Percentiles rank a stretch among this genome's conserved stretches.
Conservation (phyloP, 176 grass and related monocot genomes). For the Juncus effusus region DNA sequence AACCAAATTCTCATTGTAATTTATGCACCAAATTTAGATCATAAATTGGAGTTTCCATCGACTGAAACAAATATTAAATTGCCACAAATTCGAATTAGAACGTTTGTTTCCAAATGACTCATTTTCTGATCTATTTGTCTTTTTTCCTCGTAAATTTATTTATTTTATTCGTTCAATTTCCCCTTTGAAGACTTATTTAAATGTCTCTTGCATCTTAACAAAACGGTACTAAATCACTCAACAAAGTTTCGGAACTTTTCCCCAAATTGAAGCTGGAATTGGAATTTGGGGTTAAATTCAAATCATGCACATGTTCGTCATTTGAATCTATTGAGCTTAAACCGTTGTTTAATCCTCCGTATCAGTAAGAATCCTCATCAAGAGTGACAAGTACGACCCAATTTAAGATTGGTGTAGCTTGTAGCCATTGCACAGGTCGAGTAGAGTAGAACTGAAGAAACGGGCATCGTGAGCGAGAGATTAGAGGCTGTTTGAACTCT, state of each 20-base stretch:
- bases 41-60: constrained; percentile 37
- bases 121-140: constrained; percentile 50
- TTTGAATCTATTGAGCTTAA: constrained; percentile 29
- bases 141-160: constrained; percentile 36
- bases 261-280: constrained; percentile 9
- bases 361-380: constrained; percentile 45
- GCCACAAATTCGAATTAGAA: constrained; percentile 53
- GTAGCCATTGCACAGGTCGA: too few relatives aligned
- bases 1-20: constrained; percentile 63
- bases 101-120: constrained; percentile 38
- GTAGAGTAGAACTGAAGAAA: too few relatives aligned
- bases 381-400: too few relatives aligned
- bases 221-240: constrained; percentile 4
- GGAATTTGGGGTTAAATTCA: constrained; percentile 10
- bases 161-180: constrained; percentile 44
- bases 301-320: constrained; percentile 8
- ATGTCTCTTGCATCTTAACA: constrained; percentile 19
- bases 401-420: too few relatives aligned
- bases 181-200: constrained; percentile 33
- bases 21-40: constrained; percentile 66
- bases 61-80: constrained; percentile 47
- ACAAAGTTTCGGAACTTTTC: constrained; percentile 20
- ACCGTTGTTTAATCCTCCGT: constrained; percentile 31
- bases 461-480: too few relatives aligned
- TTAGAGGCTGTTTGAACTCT: too few relatives aligned